Evolutionary conservation across 352 stramenopile species (phyloP).

Genomic region (Phytophthora hibernalis): DNA sequence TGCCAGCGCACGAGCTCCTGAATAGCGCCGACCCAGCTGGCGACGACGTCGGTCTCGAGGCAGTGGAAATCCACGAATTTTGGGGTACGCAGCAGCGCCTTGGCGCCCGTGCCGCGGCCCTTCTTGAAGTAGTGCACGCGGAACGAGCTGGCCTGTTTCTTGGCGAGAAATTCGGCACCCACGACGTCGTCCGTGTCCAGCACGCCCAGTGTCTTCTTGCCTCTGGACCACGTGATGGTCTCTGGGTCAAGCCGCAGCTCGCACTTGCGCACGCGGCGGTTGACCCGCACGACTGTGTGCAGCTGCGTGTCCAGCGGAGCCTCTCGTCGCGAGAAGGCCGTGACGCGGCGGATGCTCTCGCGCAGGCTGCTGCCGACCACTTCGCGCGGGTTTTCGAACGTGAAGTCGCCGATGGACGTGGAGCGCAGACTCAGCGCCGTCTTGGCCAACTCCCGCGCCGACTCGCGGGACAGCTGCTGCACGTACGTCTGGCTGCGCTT

Average conservation of each 20-base stretch:
- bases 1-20: constrained; percentile 88
- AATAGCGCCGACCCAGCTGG: constrained; percentile 69
- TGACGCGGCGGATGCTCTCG: constrained; percentile 83
- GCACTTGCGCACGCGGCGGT: constrained; percentile 55
- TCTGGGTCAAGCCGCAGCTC: constrained; percentile 73
- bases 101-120: constrained; percentile 60
- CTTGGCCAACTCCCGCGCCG: constrained; percentile 72
- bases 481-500: constrained; percentile 47
- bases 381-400: constrained; percentile 72
- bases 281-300: constrained; percentile 46
- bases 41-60: constrained; percentile 46
- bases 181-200: constrained; percentile 83
- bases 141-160: constrained; percentile 51
- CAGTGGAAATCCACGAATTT: constrained; percentile 59
- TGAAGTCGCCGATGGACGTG: constrained; percentile 78
- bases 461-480: constrained; percentile 56
- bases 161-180: constrained; percentile 51
- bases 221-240: constrained; percentile 62
- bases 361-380: constrained; percentile 54
- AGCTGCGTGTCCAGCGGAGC: constrained; percentile 71
- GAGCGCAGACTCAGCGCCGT: constrained; percentile 73
- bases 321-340: constrained; percentile 82
- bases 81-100: constrained; percentile 64
- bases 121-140: constrained; percentile 85
- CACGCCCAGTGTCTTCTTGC: constrained; percentile 51